Percentiles rank a stretch among this genome's conserved stretches.
phyloP scores from a whole-genome alignment of 2,329 filamentous ascomycete species.

The Pseudonectria foliicola region DNA sequence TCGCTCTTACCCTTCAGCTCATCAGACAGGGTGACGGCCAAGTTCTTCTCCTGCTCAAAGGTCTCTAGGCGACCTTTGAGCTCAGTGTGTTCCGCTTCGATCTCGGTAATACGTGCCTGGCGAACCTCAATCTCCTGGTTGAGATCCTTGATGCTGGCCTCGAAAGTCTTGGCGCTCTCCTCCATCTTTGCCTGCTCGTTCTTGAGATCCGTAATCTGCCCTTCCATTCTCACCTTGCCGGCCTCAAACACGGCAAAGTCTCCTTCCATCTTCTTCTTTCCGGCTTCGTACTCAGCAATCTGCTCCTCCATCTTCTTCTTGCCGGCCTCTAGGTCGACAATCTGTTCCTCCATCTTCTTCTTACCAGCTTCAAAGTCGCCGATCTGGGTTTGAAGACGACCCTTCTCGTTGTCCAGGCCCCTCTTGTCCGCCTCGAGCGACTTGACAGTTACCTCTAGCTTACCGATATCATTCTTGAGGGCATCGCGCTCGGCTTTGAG shows the following conservation, averaged over 20 bases:
- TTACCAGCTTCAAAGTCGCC: conserved; percentile 14
- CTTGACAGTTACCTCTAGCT: conserved; percentile 14
- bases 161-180: background rate
- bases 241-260: conserved; percentile 13
- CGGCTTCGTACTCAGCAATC: background rate
- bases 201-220: conserved; percentile 12
- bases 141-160: background rate
- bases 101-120: conserved; percentile 14
- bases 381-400: conserved; percentile 2
- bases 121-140: conserved; percentile 11
- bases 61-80: conserved; percentile 18
- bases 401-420: conserved; percentile 7
- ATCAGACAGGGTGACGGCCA: conserved; percentile 3
- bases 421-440: conserved; percentile 6
- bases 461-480: conserved; percentile 13
- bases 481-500: conserved; percentile 18
- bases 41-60: conserved; percentile 18
- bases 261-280: conserved; percentile 7
- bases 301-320: conserved; percentile 15
- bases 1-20: background rate
- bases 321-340: conserved; percentile 15
- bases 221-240: conserved; percentile 15
- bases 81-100: conserved; percentile 16
- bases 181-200: conserved; percentile 15
- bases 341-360: conserved; percentile 11